Evolutionary conservation across 495 filamentous ascomycete genomes (phyloP).

Genomic region (Tuber borchii): DNA sequence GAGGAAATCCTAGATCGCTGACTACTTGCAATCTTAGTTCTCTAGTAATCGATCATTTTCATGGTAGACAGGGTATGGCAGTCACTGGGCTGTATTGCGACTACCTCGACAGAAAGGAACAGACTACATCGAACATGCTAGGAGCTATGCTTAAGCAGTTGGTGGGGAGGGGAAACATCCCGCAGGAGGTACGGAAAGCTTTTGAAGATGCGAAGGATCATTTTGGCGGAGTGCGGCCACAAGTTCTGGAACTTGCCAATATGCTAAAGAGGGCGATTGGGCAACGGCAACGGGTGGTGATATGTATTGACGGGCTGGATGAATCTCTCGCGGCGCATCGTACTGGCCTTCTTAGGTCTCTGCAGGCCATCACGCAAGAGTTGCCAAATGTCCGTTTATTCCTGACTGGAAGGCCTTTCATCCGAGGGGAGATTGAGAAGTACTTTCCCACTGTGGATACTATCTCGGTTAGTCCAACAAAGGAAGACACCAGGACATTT

Average conservation of each 20-base stretch:
- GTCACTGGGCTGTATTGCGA: too few species aligned
- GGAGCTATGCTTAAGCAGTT: too few species aligned
- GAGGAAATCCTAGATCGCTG: neutral
- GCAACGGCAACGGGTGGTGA: neutral
- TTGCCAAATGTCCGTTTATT: neutral
- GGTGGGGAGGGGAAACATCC: too few species aligned
- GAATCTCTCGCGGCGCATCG: neutral
- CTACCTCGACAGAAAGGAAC: too few species aligned
- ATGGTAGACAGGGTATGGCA: neutral
- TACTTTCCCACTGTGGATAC: neutral
- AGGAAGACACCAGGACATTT: too few species aligned
- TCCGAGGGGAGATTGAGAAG: neutral
- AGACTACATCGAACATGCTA: too few species aligned
- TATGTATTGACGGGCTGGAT: neutral
- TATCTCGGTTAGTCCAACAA: neutral
- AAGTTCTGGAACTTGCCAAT: neutral
- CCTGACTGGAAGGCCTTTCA: neutral
- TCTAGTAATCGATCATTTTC: neutral
- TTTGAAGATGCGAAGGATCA: neutral
- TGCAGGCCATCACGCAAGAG: neutral
- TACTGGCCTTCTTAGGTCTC: neutral
- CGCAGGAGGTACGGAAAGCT: too few species aligned
- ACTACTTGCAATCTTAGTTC: neutral
- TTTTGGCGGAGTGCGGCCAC: neutral
- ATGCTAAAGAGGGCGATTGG: neutral